Conservation (phyloP, 2,329 filamentous ascomycete species). For the Trichoderma pleuroti region DNA sequence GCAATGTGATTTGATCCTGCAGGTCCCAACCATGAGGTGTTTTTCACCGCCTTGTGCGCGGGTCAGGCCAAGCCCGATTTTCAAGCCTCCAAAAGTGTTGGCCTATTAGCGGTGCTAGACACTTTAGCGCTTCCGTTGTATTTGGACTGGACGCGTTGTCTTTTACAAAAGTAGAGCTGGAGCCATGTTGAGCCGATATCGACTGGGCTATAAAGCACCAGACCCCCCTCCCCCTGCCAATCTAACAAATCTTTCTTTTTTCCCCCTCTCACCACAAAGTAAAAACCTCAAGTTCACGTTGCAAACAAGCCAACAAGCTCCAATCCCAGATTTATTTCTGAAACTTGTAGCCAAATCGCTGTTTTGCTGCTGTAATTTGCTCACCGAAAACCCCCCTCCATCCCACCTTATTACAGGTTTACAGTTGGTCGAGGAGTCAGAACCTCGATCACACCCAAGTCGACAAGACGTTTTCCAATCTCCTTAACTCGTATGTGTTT, state of each 20-base stretch:
- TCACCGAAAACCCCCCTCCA: constrained; percentile 1
- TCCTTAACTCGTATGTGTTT: constrained; percentile 84
- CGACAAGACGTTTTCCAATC: constrained; percentile 98
- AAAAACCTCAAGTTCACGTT: neutral
- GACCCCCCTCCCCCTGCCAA: neutral
- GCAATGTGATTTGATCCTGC: constrained; percentile 1
- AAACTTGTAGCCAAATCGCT: neutral
- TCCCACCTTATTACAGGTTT: constrained; percentile 11
- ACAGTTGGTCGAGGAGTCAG: constrained; percentile 47
- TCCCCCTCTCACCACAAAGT: neutral
- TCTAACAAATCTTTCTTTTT: neutral
- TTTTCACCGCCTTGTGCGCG: constrained; percentile 15
- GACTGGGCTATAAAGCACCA: neutral
- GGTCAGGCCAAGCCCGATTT: constrained; percentile 7
- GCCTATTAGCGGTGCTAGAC: constrained; percentile 1
- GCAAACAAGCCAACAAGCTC: neutral
- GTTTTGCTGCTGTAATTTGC: neutral
- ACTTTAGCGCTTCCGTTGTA: neutral
- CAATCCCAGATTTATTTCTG: neutral
- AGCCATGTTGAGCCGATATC: constrained; percentile 2
- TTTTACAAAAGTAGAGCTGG: neutral
- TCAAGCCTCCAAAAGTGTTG: neutral
- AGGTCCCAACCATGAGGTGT: neutral
- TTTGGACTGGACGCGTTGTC: neutral
- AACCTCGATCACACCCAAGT: constrained; percentile 54